phyloP scores from a whole-genome alignment of 495 filamentous ascomycete species.

The Daldinia loculata region DNA sequence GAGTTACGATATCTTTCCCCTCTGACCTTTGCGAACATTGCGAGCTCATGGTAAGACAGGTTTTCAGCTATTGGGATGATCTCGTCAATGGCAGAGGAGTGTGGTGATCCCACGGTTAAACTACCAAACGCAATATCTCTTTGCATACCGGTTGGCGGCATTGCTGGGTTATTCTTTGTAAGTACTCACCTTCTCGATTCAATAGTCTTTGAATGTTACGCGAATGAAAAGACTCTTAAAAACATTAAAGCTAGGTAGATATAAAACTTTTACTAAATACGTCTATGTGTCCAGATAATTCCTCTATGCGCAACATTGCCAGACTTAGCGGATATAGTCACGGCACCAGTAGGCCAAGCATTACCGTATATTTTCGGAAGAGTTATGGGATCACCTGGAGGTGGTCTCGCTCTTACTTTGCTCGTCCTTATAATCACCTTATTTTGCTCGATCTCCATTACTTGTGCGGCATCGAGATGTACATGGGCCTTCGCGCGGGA shows the following conservation, averaged over 20 bases:
- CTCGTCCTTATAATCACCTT: slow-evolving; percentile 70
- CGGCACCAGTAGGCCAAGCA: slow-evolving; percentile 61
- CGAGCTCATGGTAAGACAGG: slow-evolving; percentile 16
- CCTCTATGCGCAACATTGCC: slow-evolving; percentile 55
- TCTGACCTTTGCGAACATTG: background rate
- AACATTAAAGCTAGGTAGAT: background rate
- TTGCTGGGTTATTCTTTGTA: slow-evolving; percentile 67
- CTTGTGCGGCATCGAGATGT: slow-evolving; percentile 61
- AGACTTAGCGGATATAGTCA: slow-evolving; percentile 53
- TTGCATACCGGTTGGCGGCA: slow-evolving; percentile 65
- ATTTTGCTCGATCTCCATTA: slow-evolving; percentile 62
- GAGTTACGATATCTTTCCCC: background rate
- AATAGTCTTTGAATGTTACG: no score
- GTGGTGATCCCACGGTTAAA: slow-evolving; percentile 63
- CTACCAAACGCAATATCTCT: slow-evolving; percentile 67
- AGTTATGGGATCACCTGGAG: slow-evolving; percentile 61
- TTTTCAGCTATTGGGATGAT: slow-evolving; percentile 70
- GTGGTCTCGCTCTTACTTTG: slow-evolving; percentile 73
- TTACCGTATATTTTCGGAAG: slow-evolving; percentile 63
- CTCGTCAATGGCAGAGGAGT: slow-evolving; percentile 65
- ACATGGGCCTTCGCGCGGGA: slow-evolving; percentile 66
- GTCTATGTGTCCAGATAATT: slow-evolving; percentile 31
- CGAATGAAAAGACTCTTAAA: background rate
- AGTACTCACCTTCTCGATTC: slow-evolving; percentile 52
- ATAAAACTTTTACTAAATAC: background rate